Conservation (phyloP, 768 basidiomycete genomes). For the Mycena amicta region DNA sequence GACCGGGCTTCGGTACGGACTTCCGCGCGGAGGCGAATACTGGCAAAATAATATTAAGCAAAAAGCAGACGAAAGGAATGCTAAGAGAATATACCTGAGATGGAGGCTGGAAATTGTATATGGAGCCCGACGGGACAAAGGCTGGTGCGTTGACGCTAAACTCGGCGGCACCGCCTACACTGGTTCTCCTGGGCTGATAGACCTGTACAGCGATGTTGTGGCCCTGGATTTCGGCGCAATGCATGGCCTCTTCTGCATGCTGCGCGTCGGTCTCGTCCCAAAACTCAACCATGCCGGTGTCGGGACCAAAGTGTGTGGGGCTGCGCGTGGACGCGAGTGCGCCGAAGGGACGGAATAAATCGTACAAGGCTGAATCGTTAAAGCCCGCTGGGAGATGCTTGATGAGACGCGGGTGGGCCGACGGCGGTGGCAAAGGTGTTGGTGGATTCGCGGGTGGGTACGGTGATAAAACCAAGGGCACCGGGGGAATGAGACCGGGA, state of each 20-base stretch:
- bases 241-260: conserved; percentile 77
- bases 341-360: conserved; percentile 82
- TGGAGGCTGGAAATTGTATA: conserved; percentile 66
- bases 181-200: conserved; percentile 69
- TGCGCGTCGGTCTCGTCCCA: conserved; percentile 87
- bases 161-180: conserved; percentile 51
- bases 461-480: conserved; percentile 73
- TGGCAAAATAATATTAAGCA: conserved; percentile 21
- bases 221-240: conserved; percentile 81
- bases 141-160: conserved; percentile 76
- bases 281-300: conserved; percentile 81
- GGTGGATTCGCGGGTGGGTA: conserved; percentile 82
- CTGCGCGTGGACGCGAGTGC: conserved; percentile 78
- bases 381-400: conserved; percentile 77
- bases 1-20: conserved; percentile 50
- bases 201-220: conserved; percentile 84
- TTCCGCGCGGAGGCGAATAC: conserved; percentile 72
- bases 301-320: conserved; percentile 74
- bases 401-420: conserved; percentile 76
- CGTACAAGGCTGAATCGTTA: conserved; percentile 76
- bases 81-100: conserved; percentile 20
- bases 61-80: conserved; percentile 1
- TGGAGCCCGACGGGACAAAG: conserved; percentile 73
- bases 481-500: conserved; percentile 59
- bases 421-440: conserved; percentile 73